Evolutionary conservation across 2,329 filamentous ascomycete species (phyloP), one percentile per base, ranked within the genome.

Genomic region (Fusarium falciforme): DNA sequence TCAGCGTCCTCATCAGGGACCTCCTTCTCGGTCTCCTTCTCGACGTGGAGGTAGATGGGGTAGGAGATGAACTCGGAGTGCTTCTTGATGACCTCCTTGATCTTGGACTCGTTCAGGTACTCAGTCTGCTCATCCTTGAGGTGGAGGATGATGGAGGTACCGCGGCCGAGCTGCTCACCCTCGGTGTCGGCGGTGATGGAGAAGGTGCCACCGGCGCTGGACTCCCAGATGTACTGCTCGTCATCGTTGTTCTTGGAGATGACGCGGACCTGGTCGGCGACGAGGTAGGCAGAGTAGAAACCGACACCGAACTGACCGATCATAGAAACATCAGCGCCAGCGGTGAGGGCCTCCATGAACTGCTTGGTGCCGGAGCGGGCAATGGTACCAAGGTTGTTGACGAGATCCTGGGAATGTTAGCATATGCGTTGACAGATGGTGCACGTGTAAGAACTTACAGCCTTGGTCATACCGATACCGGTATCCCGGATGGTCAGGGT

Each of bases 1-100:
- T 95, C 94, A 55, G 91, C 94, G 61, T 97, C 95, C 90, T 98
- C 96, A 84, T 98, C 96, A 76, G 96, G 96, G 75, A 98, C 95
- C 90, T 99, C 96, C 82, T 91, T 98, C 94, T 99, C 96, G 77
- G 93, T 95, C 94, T 99, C 96, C 93, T 99, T 99, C 85, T 93
- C 87, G 83, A 99, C 95, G 89, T 99, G 96, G 79, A 99, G 96
- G 91, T 98, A 99, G 93, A 99, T 99, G 83, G 96, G 96, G 91
- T 99, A 99, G 61, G 96, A 98, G 90, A 99, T 99, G 91, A 99
- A 99, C 90, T 99, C 96, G 84, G 96, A 98, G 93, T 99, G 96
- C 94, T 99, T 99, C 95, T 98, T 98, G 90, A 99, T 95, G 78
- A 99, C 96, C 91, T 99, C 96, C 94, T 99, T 99, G 90, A 99